These are phyloP conservation scores for Chaetomium strumarium DNA, from an alignment of 2,329 filamentous ascomycete genomes.

Conservation along the genomic window DNA sequence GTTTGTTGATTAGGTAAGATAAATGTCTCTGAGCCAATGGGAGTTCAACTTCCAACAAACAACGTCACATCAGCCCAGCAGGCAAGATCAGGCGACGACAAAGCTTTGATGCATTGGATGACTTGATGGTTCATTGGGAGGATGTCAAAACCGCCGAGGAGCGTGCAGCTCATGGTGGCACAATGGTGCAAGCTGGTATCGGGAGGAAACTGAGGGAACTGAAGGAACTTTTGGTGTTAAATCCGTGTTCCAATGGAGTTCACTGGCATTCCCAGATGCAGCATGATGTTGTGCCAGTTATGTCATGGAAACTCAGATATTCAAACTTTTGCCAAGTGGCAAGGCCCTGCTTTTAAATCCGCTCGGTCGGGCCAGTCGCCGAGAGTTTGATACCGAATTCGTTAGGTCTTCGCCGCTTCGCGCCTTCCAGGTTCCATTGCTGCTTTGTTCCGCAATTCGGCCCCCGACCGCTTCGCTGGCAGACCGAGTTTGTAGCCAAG, in stretches of 20 bases:
- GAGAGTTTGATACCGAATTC: conserved; percentile 8
- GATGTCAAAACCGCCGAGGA: no score
- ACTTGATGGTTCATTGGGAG: background rate
- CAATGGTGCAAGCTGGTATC: no score
- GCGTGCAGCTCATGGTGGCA: no score
- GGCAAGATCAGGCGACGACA: conserved; percentile 10
- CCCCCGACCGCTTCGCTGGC: background rate
- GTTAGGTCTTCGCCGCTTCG: conserved; percentile 6
- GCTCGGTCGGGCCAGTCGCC: background rate
- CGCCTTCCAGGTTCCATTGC: conserved; percentile 5
- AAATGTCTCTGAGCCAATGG: conserved; percentile 6
- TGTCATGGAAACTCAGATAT: conserved; percentile 26
- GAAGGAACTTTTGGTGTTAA: no score
- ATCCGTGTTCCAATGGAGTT: no score
- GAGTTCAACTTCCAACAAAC: background rate
- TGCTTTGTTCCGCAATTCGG: background rate
- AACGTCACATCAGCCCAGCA: conserved; percentile 12
- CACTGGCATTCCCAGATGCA: conserved; percentile 4
- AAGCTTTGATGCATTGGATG: background rate
- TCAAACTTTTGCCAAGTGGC: conserved; percentile 11
- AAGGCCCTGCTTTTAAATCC: conserved; percentile 9
- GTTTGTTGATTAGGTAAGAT: conserved; percentile 18
- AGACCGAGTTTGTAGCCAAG: background rate
- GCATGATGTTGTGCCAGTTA: conserved; percentile 22
- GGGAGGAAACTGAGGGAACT: no score